A percentile compares a stretch with the other conserved stretches of the same genome.
Evolutionary conservation across 116 monocot species (phyloP).

Genomic region (Papilionanthe hybrid): DNA sequence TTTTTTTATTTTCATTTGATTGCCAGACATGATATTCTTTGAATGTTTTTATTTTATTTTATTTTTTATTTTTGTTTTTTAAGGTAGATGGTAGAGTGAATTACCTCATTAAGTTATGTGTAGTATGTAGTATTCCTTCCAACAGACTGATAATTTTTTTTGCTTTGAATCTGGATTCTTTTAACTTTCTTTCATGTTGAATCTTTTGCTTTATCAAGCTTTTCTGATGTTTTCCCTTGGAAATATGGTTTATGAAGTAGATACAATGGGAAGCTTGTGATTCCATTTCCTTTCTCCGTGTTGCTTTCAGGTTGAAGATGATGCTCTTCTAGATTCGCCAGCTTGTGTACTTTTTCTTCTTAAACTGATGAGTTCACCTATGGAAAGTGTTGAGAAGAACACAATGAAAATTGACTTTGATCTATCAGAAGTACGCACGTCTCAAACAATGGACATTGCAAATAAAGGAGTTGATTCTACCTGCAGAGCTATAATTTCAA

Average conservation of each 20-base stretch:
- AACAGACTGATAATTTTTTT: too few relatives aligned
- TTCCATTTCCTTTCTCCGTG: too few relatives aligned
- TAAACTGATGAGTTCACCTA: constrained; percentile 71
- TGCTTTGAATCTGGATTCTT: too few relatives aligned
- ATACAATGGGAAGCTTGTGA: too few relatives aligned
- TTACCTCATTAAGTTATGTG: too few relatives aligned
- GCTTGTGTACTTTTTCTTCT: constrained; percentile 80
- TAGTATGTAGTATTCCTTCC: too few relatives aligned
- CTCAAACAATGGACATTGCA: constrained; percentile 19
- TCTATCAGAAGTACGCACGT: constrained; percentile 53
- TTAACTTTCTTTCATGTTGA: too few relatives aligned
- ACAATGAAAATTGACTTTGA: constrained; percentile 38
- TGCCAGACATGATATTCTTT: not conserved
- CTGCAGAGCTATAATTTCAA: constrained; percentile 53
- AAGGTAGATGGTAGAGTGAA: too few relatives aligned
- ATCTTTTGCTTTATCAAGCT: too few relatives aligned
- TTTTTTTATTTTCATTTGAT: not conserved
- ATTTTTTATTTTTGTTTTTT: too few relatives aligned
- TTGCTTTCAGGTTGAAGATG: constrained; percentile 76
- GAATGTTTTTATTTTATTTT: not conserved
- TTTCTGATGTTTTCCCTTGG: too few relatives aligned
- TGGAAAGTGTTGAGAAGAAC: constrained; percentile 27
- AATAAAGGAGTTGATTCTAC: constrained; percentile 60
- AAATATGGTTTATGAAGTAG: too few relatives aligned
- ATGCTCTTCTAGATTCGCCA: constrained; percentile 75